Base-by-base conservation (phyloP, 2,329 filamentous ascomycete genomes). In the Alternaria triticimaculans region DNA sequence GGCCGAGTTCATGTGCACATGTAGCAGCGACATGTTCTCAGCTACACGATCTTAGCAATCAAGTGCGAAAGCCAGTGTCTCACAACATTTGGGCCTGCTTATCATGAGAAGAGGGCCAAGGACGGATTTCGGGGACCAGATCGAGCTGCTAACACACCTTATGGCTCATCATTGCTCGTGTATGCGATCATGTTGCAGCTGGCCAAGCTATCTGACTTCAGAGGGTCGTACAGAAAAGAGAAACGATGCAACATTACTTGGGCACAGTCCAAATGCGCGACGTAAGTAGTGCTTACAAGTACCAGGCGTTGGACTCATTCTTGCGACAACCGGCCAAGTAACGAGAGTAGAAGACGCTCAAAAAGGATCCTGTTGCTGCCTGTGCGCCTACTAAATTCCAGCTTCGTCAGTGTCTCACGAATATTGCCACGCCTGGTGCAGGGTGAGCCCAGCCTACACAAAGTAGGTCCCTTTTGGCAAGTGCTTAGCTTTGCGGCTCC, bases 101-200 rank as follows among this genome's bases (percentile, higher is more conserved):
- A 51, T 33, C 48, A 4, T 15, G 3, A 33, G 7, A n/a, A 30
- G 18, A 23, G 30, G 12, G 15, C 15, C 11, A 28, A 55, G 58
- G 58, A 23, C 58, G 58, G 44, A 60, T 60, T 61, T 61, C 58
- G 58, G 58, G 18, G 51, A 26, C 44, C 30, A 18, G 28, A 7
- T 2, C 23, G 43, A 20, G 37, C 33, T 25, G 45, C 44, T 58
- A 61, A 21, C 44, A 61, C 18, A 12, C 20, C 26, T 20, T 15
- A 60, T 46, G 30, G 57, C 41, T 28, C 49, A 43, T 25, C 45
- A 46, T 46, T 25, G 26, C 28, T 60, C 49, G n/a, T 54, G 41
- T 33, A 45, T 46, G n/a, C 49, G 18, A 48, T n/a, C 41, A 28
- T 14, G 12, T 43, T 20, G n/a, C 28, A 58, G 10, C 12, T 11